A percentile compares a stretch with the other conserved stretches of the same genome.
These are phyloP conservation scores for Diaporthe ilicicola DNA, from an alignment of 2,329 filamentous ascomycete genomes.

Conservation along the genomic window DNA sequence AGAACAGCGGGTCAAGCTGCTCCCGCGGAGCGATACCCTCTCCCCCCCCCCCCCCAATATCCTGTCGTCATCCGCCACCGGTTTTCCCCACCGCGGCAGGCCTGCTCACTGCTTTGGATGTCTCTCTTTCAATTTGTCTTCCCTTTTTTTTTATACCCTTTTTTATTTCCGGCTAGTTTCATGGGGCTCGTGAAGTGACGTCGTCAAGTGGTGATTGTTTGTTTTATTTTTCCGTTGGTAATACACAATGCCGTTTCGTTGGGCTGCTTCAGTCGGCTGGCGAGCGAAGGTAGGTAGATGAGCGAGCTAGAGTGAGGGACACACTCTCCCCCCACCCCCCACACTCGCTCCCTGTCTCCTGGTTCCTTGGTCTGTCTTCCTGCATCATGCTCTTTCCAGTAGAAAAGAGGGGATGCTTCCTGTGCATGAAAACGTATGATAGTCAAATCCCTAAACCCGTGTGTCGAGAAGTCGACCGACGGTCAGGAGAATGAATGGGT, in stretches of 20 bases:
- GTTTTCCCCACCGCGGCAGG: neutral
- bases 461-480: neutral
- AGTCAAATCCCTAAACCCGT: neutral
- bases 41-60: neutral
- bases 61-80: neutral
- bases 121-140: slow-evolving; percentile 2
- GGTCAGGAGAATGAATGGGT: neutral
- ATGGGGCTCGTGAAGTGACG: slow-evolving; percentile 12
- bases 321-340: neutral
- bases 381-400: slow-evolving; percentile 1
- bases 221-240: neutral
- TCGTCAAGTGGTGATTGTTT: neutral
- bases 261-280: neutral
- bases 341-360: neutral
- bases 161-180: neutral
- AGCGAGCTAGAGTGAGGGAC: neutral
- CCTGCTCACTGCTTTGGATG: neutral
- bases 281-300: neutral
- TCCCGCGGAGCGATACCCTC: neutral
- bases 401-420: neutral
- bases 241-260: slow-evolving; percentile 9
- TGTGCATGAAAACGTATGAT: slow-evolving; percentile 18
- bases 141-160: neutral
- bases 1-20: neutral
- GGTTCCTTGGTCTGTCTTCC: slow-evolving; percentile 8